These are phyloP conservation scores for Lippia alba DNA, from an alignment of 305 asterid genomes.

Conservation along the genomic window DNA sequence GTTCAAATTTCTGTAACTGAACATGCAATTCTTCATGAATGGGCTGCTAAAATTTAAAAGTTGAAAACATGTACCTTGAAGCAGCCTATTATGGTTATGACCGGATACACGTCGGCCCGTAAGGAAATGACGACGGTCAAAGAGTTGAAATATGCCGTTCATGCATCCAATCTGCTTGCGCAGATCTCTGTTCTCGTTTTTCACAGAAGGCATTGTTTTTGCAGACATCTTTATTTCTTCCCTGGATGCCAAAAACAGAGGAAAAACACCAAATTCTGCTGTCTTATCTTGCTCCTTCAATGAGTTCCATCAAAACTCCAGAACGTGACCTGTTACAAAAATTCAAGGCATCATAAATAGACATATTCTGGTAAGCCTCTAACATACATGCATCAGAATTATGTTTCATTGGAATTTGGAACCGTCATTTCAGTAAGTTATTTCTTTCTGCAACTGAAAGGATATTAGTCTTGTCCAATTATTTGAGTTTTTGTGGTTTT, in stretches of 20 bases:
- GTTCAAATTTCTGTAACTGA: slow-evolving; percentile 5
- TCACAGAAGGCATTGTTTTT: slow-evolving; percentile 49
- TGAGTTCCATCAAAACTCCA: slow-evolving; percentile 23
- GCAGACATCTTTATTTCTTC: slow-evolving; percentile 51
- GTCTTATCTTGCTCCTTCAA: slow-evolving; percentile 33
- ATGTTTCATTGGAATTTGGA: slow-evolving; percentile 12
- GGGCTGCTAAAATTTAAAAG: slow-evolving; percentile 5
- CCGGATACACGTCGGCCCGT: slow-evolving; percentile 56
- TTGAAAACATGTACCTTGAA: slow-evolving; percentile 53
- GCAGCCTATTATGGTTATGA: slow-evolving; percentile 62
- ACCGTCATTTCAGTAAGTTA: slow-evolving; percentile 24
- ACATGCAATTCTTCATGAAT: slow-evolving; percentile 23
- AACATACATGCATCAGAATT: slow-evolving; percentile 30
- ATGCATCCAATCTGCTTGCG: slow-evolving; percentile 93
- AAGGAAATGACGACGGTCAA: slow-evolving; percentile 76
- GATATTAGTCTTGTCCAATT: slow-evolving; percentile 34
- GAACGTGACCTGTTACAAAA: slow-evolving; percentile 43
- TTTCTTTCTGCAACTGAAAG: slow-evolving; percentile 25
- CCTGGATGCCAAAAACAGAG: slow-evolving; percentile 15
- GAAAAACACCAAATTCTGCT: slow-evolving; percentile 10
- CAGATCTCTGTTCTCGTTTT: slow-evolving; percentile 62
- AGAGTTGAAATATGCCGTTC: slow-evolving; percentile 87
- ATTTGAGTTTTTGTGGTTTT: slow-evolving; percentile 29
- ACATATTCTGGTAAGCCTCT: not conserved
- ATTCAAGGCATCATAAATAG: slow-evolving; percentile 32